Percentiles rank a stretch among this genome's conserved stretches.
phyloP scores from a whole-genome alignment of 805 yeast species.

The Tanozyma kutaoensis region DNA sequence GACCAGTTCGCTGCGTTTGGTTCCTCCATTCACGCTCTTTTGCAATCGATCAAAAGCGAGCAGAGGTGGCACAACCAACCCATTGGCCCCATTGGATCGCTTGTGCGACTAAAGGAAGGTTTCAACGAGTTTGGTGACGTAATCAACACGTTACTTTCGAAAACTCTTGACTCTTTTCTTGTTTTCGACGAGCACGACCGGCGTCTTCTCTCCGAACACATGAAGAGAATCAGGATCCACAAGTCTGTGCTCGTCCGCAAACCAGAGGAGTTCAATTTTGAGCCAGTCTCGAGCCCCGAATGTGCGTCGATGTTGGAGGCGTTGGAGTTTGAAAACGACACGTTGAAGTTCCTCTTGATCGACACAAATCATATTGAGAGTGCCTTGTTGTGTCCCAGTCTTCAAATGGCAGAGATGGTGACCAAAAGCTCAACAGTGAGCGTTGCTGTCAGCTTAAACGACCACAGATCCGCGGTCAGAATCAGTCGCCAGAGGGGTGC shows the following conservation, averaged over 20 bases:
- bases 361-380: conserved; percentile 52
- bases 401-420: conserved; percentile 35
- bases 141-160: conserved; percentile 41
- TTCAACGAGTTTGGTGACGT: conserved; percentile 44
- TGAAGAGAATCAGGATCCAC: conserved; percentile 19
- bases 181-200: conserved; percentile 57
- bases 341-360: conserved; percentile 46
- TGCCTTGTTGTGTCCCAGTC: conserved; percentile 36
- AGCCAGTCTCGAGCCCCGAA: conserved; percentile 24
- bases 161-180: conserved; percentile 46
- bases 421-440: conserved; percentile 23
- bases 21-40: conserved; percentile 22
- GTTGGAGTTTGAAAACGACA: conserved; percentile 39
- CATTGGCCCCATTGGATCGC: conserved; percentile 70
- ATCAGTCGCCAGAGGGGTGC: conserved; percentile 27
- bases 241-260: conserved; percentile 36
- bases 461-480: conserved; percentile 31
- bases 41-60: conserved; percentile 24
- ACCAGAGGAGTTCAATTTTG: conserved; percentile 45
- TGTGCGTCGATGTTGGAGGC: conserved; percentile 43
- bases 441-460: conserved; percentile 19
- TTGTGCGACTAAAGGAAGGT: conserved; percentile 41
- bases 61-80: conserved; percentile 33
- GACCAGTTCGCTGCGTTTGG: conserved; percentile 34
- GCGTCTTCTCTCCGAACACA: conserved; percentile 11